A percentile compares a stretch with the other conserved stretches of the same genome.
Conservation (phyloP, 805 yeast species). For the Candida ulmi region DNA sequence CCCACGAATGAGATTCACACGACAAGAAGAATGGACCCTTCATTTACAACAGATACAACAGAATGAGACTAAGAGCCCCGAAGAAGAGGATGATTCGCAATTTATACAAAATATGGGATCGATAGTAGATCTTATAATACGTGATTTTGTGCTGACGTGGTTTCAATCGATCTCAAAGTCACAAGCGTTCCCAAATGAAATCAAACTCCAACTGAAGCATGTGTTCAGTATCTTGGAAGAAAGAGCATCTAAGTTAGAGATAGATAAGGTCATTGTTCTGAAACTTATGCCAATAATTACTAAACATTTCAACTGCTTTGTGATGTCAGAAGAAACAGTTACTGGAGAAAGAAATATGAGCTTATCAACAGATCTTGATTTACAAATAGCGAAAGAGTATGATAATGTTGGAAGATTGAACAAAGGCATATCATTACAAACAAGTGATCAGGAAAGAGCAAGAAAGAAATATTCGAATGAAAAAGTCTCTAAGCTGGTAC, state of each 20-base stretch:
- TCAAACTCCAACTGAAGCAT: slow-evolving; percentile 36
- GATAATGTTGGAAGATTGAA: slow-evolving; percentile 43
- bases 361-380: slow-evolving; percentile 32
- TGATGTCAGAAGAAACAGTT: slow-evolving; percentile 32
- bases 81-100: slow-evolving; percentile 2
- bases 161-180: slow-evolving; percentile 38
- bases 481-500: slow-evolving; percentile 38
- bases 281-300: slow-evolving; percentile 60
- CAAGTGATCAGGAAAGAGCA: slow-evolving; percentile 29
- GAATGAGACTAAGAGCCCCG: slow-evolving; percentile 7
- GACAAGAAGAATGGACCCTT: slow-evolving; percentile 24
- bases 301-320: slow-evolving; percentile 52
- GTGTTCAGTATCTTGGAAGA: slow-evolving; percentile 37
- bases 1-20: slow-evolving; percentile 24
- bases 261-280: slow-evolving; percentile 51
- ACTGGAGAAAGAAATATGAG: slow-evolving; percentile 23
- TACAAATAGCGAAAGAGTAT: slow-evolving; percentile 36
- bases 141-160: slow-evolving; percentile 57
- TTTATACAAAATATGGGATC: slow-evolving; percentile 38
- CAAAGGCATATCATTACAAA: slow-evolving; percentile 41
- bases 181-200: slow-evolving; percentile 32
- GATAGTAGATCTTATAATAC: slow-evolving; percentile 39
- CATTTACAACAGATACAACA: slow-evolving; percentile 15
- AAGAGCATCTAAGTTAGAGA: slow-evolving; percentile 41
- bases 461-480: slow-evolving; percentile 46